phyloP scores from a whole-genome alignment of 2,329 filamentous ascomycete species.

The Colletotrichum sp. region DNA sequence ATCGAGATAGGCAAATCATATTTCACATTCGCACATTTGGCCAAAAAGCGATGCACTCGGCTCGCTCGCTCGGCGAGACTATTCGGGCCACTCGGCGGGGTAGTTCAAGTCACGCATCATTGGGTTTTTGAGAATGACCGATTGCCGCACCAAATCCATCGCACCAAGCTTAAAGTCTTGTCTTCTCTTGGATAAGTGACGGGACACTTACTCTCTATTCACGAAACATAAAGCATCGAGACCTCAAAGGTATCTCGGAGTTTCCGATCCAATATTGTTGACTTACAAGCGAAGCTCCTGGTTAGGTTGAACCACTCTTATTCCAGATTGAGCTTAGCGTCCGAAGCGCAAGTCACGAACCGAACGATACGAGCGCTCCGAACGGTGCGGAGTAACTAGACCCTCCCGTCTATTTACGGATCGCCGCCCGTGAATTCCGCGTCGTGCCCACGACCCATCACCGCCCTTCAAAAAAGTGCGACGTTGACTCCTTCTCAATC shows the following conservation, averaged over 20 bases:
- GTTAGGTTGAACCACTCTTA: neutral
- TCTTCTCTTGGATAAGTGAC: neutral
- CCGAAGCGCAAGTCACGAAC: neutral
- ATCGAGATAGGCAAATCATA: too few relatives aligned
- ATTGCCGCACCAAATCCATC: neutral
- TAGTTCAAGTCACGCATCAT: neutral
- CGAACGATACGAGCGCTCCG: conserved; percentile 11
- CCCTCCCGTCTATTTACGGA: neutral
- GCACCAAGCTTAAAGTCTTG: neutral
- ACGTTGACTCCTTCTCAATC: neutral
- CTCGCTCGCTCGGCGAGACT: neutral
- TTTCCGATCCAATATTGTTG: neutral
- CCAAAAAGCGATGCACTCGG: neutral
- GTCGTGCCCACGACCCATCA: neutral
- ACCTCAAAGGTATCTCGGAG: neutral
- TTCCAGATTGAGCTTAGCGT: neutral
- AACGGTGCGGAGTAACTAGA: neutral
- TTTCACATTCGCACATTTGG: neutral
- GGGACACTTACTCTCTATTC: neutral
- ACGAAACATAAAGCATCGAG: neutral
- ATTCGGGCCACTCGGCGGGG: neutral
- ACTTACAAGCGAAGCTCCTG: neutral
- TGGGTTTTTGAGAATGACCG: neutral
- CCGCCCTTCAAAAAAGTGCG: neutral
- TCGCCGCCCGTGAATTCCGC: neutral